Evolutionary conservation across 1,284 basidiomycete genomes (phyloP), one percentile per base, ranked within the genome.

Genomic region (Cryptococcus depauperatus): DNA sequence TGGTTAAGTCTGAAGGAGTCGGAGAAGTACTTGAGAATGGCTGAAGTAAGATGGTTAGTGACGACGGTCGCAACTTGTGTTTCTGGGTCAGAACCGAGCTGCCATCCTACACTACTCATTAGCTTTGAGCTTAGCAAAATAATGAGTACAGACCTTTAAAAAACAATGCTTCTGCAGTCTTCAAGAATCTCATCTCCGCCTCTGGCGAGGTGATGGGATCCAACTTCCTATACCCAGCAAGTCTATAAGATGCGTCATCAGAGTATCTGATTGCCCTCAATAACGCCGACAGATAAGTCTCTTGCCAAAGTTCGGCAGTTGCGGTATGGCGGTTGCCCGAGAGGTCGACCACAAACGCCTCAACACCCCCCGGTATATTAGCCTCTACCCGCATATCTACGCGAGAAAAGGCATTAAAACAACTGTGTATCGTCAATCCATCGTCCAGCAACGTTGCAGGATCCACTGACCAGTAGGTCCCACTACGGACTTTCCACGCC

Each of bases 21-120:
- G 10, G 91, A 87, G 65, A 98, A 98, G 71, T 97, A 97, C 68
- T 97, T 97, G 76, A 97, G 80, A 58, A 97, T 80, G 1, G 86
- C 93, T 3, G 89, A 84, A 0, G 91, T 93, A 11, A 98, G 77
- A 66, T 98, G 93, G 67, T 98, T 98, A 29, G 88, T 91, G 5
- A 96, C 89, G n/a, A 92, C 79, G 1, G 92, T 96, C 1, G 93
- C 93, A 18, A 98, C 93, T 67, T 98, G 95, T 28, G 97, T 92
- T 70, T 98, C 95, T 0, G 93, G 93, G 57, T 97, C 93, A 0
- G 91, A 96, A 3, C 93, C 93, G 1, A 97, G 84, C 68, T 96
- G 92, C 95, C 93, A 98, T 25, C 93, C 89, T 88, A 52, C 41
- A 19, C 14, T 34, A 13, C 3, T 14, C 30, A 26, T 48, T 35